Conservation (phyloP, 163 green algal species). For the Trebouxia gelatinosa region DNA sequence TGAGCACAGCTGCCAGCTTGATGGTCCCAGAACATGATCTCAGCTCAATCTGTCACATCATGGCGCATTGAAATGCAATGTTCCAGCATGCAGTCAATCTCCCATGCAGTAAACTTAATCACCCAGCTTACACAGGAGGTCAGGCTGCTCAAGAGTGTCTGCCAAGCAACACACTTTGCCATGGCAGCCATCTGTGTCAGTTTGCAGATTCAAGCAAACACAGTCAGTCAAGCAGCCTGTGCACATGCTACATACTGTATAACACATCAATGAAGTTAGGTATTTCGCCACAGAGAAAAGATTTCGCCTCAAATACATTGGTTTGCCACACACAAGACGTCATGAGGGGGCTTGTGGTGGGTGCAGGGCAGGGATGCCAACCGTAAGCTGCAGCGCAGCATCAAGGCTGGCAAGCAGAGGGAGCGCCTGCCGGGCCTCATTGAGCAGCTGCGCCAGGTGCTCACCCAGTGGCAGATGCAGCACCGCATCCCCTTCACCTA, state of each 20-base stretch:
- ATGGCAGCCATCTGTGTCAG: neutral
- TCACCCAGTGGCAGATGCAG: constrained; percentile 51
- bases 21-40: neutral
- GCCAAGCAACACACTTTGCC: neutral
- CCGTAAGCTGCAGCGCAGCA: constrained; percentile 57
- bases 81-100: too few relatives aligned
- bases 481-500: constrained; percentile 58
- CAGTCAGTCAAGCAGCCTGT: neutral
- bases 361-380: constrained; percentile 61
- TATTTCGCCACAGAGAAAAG: too few relatives aligned
- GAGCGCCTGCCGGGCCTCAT: constrained; percentile 48
- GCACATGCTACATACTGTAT: neutral
- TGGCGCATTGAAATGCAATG: neutral
- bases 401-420: constrained; percentile 51
- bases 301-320: neutral
- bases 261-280: neutral
- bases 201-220: neutral
- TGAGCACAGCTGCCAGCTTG: constrained; percentile 13
- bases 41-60: neutral
- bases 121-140: too few relatives aligned
- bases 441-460: constrained; percentile 35
- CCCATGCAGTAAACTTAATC: too few relatives aligned
- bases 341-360: neutral
- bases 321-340: neutral
- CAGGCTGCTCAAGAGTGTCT: too few relatives aligned